These are phyloP conservation scores for Solanum chiquidenum DNA, from an alignment of 257 asterid genomes.

Conservation along the genomic window DNA sequence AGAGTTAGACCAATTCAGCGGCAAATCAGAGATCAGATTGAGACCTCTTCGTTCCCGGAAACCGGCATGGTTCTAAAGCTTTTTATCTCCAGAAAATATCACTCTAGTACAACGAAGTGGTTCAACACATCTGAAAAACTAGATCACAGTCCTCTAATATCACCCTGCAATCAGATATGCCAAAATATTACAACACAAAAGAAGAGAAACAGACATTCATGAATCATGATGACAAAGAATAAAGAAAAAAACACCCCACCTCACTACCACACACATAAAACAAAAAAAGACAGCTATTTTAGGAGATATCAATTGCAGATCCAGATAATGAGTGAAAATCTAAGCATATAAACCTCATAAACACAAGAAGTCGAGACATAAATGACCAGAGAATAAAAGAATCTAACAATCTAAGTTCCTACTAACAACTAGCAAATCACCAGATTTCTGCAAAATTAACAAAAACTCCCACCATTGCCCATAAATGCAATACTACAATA, in stretches of 20 bases:
- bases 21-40: not conserved
- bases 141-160: not conserved
- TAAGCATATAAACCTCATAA: not conserved
- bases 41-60: constrained; percentile 5
- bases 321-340: not conserved
- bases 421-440: not conserved
- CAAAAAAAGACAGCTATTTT: not conserved
- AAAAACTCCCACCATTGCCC: not conserved
- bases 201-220: not conserved
- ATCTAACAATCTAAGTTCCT: not conserved
- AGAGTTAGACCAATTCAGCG: not conserved
- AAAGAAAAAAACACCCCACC: not conserved
- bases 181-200: not conserved
- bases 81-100: not conserved
- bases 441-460: not conserved
- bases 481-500: not conserved
- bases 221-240: not conserved
- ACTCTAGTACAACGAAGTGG: not conserved
- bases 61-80: constrained; percentile 1
- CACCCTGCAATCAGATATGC: not conserved
- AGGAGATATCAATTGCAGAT: not conserved
- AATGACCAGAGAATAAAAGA: not conserved
- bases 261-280: not conserved
- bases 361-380: not conserved
- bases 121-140: constrained; percentile 8